Conservation (phyloP, 768 basidiomycete genomes). For the Cystoderma amianthinum region DNA sequence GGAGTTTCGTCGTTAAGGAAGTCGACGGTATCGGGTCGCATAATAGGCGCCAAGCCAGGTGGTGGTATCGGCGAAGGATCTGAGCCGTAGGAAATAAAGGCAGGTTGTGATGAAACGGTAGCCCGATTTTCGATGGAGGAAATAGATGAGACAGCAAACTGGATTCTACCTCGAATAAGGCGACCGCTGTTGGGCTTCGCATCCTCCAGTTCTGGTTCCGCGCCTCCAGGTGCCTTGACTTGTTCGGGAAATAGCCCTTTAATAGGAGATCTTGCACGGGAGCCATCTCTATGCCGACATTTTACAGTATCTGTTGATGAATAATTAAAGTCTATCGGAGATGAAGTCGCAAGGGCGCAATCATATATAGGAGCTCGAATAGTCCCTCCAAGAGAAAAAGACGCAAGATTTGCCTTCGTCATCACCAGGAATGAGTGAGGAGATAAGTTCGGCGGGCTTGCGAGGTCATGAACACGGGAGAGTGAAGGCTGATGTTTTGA, state of each 20-base stretch:
- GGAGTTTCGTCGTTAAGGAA: too few relatives aligned
- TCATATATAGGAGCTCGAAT: constrained; percentile 21
- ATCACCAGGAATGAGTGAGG: constrained; percentile 20
- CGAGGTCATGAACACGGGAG: not conserved
- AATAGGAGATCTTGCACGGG: not conserved
- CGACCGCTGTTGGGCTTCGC: not conserved
- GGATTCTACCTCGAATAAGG: not conserved
- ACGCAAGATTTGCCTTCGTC: constrained; percentile 26
- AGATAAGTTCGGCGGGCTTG: not conserved
- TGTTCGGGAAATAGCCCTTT: not conserved
- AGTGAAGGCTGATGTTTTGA: not conserved
- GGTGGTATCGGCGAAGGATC: too few relatives aligned
- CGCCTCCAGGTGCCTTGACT: too few relatives aligned
- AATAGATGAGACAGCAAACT: not conserved
- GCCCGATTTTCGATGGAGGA: not conserved
- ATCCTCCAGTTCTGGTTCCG: too few relatives aligned
- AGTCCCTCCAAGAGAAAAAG: constrained; percentile 29
- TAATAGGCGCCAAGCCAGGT: too few relatives aligned
- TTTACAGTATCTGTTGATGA: not conserved
- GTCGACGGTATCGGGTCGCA: too few relatives aligned
- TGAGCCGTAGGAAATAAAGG: too few relatives aligned
- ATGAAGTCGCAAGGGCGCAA: not conserved
- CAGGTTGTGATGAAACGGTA: not conserved
- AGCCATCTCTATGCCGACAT: not conserved
- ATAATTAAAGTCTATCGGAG: not conserved